A percentile compares a stretch with the other conserved stretches of the same genome.
These are phyloP conservation scores for Cladosporium sp. DNA, from an alignment of 2,329 filamentous ascomycete genomes.

Conservation along the genomic window DNA sequence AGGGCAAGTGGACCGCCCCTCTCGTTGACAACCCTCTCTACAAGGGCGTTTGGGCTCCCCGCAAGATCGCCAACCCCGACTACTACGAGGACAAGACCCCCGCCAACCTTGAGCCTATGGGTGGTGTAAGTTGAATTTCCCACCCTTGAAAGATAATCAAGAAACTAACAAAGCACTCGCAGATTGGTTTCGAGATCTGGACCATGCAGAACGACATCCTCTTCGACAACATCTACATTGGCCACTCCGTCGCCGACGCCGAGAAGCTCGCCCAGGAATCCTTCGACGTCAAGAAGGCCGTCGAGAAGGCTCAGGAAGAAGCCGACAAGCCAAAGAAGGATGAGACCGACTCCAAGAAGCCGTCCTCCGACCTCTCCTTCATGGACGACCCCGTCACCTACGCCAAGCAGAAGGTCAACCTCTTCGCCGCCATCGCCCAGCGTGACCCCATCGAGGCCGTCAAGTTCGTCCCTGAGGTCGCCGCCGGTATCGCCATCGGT, in stretches of 20 bases:
- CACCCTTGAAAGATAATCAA: background rate
- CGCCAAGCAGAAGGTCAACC: constrained; percentile 87
- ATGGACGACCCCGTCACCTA: constrained; percentile 84
- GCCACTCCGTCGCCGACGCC: constrained; percentile 92
- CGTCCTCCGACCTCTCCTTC: constrained; percentile 79
- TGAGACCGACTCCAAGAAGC: constrained; percentile 62
- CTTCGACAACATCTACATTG: constrained; percentile 99
- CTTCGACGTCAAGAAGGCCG: constrained; percentile 81
- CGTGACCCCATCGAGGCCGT: constrained; percentile 79
- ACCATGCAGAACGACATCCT: constrained; percentile 99
- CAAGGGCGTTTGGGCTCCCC: constrained; percentile 92
- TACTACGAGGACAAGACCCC: constrained; percentile 98
- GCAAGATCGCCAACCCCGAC: constrained; percentile 94
- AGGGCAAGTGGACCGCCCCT: constrained; percentile 96
- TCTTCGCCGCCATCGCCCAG: constrained; percentile 84
- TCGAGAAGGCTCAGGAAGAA: constrained; percentile 79
- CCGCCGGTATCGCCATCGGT: constrained; percentile 73
- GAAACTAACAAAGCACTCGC: constrained; percentile 23
- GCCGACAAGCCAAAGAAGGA: constrained; percentile 74
- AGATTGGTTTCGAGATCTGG: constrained; percentile 99
- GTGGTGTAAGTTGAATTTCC: constrained; percentile 68
- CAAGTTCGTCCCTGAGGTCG: constrained; percentile 89
- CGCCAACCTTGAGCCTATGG: constrained; percentile 96
- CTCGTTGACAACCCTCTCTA: constrained; percentile 96
- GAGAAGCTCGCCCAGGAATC: constrained; percentile 85